Percentiles rank a stretch among this genome's conserved stretches.
phyloP scores from a whole-genome alignment of 129 eudicot species.

The Helianthus tuberosus region DNA sequence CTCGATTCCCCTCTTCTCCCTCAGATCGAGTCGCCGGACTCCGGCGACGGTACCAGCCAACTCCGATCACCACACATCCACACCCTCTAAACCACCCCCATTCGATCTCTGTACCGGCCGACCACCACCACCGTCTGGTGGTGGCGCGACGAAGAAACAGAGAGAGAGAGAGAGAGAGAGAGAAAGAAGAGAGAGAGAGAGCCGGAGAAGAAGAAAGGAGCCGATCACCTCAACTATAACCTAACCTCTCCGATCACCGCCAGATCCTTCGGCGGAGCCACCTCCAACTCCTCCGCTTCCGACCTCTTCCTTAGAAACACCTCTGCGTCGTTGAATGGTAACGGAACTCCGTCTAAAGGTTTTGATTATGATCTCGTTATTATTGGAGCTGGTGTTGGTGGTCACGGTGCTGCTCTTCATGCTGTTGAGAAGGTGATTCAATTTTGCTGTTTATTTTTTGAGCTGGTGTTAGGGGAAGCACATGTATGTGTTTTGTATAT shows the following conservation, averaged over 20 bases:
- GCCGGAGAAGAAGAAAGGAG: no score
- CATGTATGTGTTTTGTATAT: background rate
- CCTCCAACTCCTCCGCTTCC: conserved; percentile 1
- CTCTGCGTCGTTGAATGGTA: conserved; percentile 49
- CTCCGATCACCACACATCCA: no score
- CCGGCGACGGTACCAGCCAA: no score
- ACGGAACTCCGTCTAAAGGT: conserved; percentile 57
- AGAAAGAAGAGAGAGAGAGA: no score
- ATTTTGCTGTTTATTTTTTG: background rate
- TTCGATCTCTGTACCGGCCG: no score
- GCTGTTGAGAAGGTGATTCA: conserved; percentile 88
- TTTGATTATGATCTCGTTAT: conserved; percentile 92
- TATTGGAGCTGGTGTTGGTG: conserved; percentile 99
- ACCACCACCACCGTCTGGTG: no score
- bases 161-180: no score
- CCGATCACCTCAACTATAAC: no score
- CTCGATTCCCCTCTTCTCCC: no score
- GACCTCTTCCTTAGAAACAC: conserved; percentile 27
- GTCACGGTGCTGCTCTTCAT: conserved; percentile 99
- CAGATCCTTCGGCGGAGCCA: conserved; percentile 40
- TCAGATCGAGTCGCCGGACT: no score
- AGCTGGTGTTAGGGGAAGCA: background rate
- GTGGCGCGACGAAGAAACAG: no score
- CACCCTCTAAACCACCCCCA: no score
- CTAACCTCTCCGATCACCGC: conserved; percentile 35